These are phyloP conservation scores for Warburgia ugandensis DNA, from an alignment of 164 flowering plant genomes.

Conservation along the genomic window DNA sequence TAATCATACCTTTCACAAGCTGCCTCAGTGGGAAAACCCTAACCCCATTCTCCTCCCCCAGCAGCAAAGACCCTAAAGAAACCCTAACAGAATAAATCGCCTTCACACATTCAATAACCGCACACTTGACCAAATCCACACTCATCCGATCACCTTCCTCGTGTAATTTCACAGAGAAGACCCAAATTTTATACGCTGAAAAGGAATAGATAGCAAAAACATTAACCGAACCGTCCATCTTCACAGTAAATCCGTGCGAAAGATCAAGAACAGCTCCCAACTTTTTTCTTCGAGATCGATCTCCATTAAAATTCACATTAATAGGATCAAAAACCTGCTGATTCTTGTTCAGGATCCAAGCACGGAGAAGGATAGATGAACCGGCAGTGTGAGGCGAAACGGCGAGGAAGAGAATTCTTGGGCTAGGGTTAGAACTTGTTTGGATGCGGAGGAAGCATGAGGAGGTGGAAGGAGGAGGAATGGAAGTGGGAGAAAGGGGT, in stretches of 20 bases:
- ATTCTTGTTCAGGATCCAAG: constrained; percentile 49
- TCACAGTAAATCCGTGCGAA: constrained; percentile 52
- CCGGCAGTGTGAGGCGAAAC: constrained; percentile 41
- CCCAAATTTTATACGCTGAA: constrained; percentile 52
- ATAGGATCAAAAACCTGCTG: too few relatives aligned
- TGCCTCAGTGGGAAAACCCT: constrained; percentile 57
- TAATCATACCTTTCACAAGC: constrained; percentile 49
- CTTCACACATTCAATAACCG: constrained; percentile 51
- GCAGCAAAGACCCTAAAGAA: constrained; percentile 46
- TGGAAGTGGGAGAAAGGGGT: constrained; percentile 4
- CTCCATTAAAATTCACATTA: too few relatives aligned
- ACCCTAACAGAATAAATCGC: constrained; percentile 49
- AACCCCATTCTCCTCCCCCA: constrained; percentile 82
- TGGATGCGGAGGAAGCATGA: constrained; percentile 50
- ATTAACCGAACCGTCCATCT: constrained; percentile 50
- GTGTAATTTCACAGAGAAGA: constrained; percentile 44
- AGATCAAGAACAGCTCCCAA: constrained; percentile 45
- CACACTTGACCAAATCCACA: constrained; percentile 68
- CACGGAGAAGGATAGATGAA: constrained; percentile 47
- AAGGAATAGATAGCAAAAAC: constrained; percentile 50
- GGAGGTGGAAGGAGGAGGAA: constrained; percentile 32
- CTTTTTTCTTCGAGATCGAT: too few relatives aligned
- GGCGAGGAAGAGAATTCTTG: constrained; percentile 37
- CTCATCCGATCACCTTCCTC: constrained; percentile 23
- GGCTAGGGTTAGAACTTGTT: constrained; percentile 14